Evolutionary conservation across 805 yeast species (phyloP), one percentile per base, ranked within the genome.

Genomic region (Starmerella stigmatis): DNA sequence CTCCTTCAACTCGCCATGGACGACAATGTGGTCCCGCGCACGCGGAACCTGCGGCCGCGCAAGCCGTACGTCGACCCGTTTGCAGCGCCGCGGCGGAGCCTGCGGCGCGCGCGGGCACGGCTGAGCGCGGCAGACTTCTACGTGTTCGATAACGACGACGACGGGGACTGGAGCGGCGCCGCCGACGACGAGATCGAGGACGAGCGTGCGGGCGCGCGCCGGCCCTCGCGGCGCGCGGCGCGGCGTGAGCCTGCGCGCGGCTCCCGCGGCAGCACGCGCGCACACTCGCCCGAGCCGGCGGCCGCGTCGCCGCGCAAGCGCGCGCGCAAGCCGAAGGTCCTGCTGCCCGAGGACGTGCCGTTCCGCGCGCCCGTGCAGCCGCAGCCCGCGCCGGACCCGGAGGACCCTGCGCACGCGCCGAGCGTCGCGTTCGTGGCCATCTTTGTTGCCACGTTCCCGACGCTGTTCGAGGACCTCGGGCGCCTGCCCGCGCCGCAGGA

Each of bases 401-500:
- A 41, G 13, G 42, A 25, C 7, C 53, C 53, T 30, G 45, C 38
- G 29, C 49, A 54, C 36, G 32, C 49, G 22, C 62, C 64, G 3
- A 53, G 47, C 21, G 51, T 63, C 1, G 64, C 66, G 15, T 56
- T 58, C 37, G 19, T 56, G 3, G 50, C 53, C 11, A 45, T 54
- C 22, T 57, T 50, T 36, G 43, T 50, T 7, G 47, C 51, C 13
- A 53, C 57, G 11, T 57, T 55, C 30, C 33, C 48, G 17, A 48
- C 50, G 5, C 41, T 45, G 8, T 66, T 63, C 40, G 51, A 48
- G 11, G 70, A 62, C 20, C 50, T 62, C 21, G 59, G 64, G 8
- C 32, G 31, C 5, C 58, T 58, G 19, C 38, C 64, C 12, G 61
- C 64, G 2, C 71, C 71, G 12, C 69, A 65, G 49, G 71, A 67